Evolutionary conservation across 1,139 yeast genomes (phyloP).

Genomic region (Blastobotrys malaysiensis): DNA sequence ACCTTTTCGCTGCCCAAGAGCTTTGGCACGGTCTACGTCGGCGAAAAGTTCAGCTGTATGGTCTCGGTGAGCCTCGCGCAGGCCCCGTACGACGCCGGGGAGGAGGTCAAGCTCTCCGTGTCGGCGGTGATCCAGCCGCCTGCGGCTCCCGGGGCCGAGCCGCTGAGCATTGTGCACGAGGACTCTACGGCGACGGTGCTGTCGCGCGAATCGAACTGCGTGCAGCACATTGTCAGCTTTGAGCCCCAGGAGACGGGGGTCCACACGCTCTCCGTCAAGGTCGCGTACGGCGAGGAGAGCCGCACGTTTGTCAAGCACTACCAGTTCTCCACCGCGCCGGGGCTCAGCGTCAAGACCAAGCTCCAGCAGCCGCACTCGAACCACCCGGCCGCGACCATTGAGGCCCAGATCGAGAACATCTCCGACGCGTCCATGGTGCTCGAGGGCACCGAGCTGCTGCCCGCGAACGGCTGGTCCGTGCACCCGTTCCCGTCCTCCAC

Average conservation of each 20-base stretch:
- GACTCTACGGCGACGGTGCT: slow-evolving; percentile 14
- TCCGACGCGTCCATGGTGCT: slow-evolving; percentile 28
- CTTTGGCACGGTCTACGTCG: slow-evolving; percentile 29
- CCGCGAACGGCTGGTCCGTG: slow-evolving; percentile 28
- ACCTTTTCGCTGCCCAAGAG: slow-evolving; percentile 22
- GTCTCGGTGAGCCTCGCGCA: slow-evolving; percentile 20
- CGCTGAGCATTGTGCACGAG: slow-evolving; percentile 11
- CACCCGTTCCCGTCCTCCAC: slow-evolving; percentile 15
- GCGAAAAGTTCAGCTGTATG: slow-evolving; percentile 29
- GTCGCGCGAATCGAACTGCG: slow-evolving; percentile 15
- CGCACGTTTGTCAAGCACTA: slow-evolving; percentile 25
- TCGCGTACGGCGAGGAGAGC: slow-evolving; percentile 22
- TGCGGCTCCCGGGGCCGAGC: slow-evolving; percentile 9
- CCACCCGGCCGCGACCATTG: slow-evolving; percentile 23
- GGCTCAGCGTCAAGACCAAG: slow-evolving; percentile 31
- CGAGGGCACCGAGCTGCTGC: slow-evolving; percentile 29
- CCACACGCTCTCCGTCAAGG: slow-evolving; percentile 27
- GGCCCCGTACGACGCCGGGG: slow-evolving; percentile 4
- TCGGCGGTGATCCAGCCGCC: slow-evolving; percentile 22
- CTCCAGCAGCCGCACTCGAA: slow-evolving; percentile 12
- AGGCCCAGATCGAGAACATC: slow-evolving; percentile 35
- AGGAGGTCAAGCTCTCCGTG: slow-evolving; percentile 19
- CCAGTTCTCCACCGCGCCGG: slow-evolving; percentile 30
- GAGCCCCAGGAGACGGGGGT: slow-evolving; percentile 30
- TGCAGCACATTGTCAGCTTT: slow-evolving; percentile 24